phyloP scores from a whole-genome alignment of 495 filamentous ascomycete genomes.

The Penicillium turbatum region DNA sequence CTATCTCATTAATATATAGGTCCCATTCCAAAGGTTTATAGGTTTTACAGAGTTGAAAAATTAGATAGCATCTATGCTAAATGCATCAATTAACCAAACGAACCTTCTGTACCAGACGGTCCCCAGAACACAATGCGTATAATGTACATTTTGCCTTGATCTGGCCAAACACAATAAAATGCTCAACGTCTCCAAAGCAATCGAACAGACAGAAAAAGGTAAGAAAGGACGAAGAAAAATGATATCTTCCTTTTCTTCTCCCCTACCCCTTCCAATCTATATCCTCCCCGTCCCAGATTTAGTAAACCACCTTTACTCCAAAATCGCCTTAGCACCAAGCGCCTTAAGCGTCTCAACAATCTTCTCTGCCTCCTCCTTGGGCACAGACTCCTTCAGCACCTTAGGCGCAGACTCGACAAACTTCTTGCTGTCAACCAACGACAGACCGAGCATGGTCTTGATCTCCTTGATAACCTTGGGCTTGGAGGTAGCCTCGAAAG shows the following conservation, averaged over 20 bases:
- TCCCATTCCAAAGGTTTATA: too few relatives aligned
- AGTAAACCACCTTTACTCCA: slow-evolving; percentile 64
- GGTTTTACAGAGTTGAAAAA: too few relatives aligned
- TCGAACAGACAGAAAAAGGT: slow-evolving; percentile 13
- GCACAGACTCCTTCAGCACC: slow-evolving; percentile 95
- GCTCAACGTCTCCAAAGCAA: slow-evolving; percentile 26
- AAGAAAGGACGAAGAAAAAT: slow-evolving; percentile 7
- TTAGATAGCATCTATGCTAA: slow-evolving; percentile 17
- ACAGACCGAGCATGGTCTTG: slow-evolving; percentile 90
- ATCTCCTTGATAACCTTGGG: slow-evolving; percentile 99
- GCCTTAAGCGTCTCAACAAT: slow-evolving; percentile 90
- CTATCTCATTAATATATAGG: too few relatives aligned
- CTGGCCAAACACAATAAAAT: slow-evolving; percentile 21
- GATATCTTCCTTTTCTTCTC: too few relatives aligned
- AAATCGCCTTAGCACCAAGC: slow-evolving; percentile 76
- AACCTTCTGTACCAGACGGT: slow-evolving; percentile 32
- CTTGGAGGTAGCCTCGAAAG: slow-evolving; percentile 83
- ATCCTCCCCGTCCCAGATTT: slow-evolving; percentile 2
- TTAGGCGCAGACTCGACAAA: slow-evolving; percentile 98
- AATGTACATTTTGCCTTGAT: slow-evolving; percentile 44
- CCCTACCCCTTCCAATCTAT: slow-evolving; percentile 15
- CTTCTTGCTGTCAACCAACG: slow-evolving; percentile 99
- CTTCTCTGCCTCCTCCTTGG: slow-evolving; percentile 99
- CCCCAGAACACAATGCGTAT: slow-evolving; percentile 39
- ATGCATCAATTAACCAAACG: slow-evolving; percentile 32